A percentile compares a stretch with the other conserved stretches of the same genome.
phyloP scores from a whole-genome alignment of 371 early-diverging fungal genomes.

The Mortierella sp. region DNA sequence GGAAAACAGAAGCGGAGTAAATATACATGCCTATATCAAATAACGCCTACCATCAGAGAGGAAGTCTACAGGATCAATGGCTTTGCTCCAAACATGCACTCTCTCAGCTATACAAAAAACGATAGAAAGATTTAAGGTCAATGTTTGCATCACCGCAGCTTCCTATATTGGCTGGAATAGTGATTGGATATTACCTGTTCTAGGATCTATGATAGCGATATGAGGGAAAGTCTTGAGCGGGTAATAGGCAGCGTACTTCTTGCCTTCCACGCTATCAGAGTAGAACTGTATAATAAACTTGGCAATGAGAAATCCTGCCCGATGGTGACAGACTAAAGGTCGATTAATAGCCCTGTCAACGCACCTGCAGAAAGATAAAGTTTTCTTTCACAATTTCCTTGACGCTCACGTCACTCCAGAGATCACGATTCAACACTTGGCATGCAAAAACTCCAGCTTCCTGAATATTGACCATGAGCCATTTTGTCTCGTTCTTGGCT shows the following conservation, averaged over 20 bases:
- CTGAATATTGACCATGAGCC: slow-evolving; percentile 92
- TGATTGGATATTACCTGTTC: slow-evolving; percentile 76
- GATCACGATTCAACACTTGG: slow-evolving; percentile 91
- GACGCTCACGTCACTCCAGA: slow-evolving; percentile 87
- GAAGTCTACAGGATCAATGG: slow-evolving; percentile 70
- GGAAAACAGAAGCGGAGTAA: neutral
- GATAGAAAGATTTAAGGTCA: neutral
- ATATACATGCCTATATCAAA: neutral
- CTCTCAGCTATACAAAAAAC: slow-evolving; percentile 67
- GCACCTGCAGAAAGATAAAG: slow-evolving; percentile 88
- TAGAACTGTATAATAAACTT: slow-evolving; percentile 61
- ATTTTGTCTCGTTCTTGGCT: slow-evolving; percentile 77
- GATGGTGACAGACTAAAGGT: neutral
- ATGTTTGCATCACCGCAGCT: neutral
- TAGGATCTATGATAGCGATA: slow-evolving; percentile 90
- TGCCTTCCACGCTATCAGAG: slow-evolving; percentile 78
- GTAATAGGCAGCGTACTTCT: slow-evolving; percentile 80
- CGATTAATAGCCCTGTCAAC: neutral
- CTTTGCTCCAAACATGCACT: slow-evolving; percentile 73
- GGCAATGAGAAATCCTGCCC: neutral
- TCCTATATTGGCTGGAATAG: neutral
- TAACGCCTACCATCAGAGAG: slow-evolving; percentile 72
- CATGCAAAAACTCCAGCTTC: slow-evolving; percentile 88
- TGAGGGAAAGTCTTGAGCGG: slow-evolving; percentile 81
- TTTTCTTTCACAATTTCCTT: slow-evolving; percentile 82